Conservation (phyloP, 2,329 filamentous ascomycete genomes). For the Mollisiaceae sp. region DNA sequence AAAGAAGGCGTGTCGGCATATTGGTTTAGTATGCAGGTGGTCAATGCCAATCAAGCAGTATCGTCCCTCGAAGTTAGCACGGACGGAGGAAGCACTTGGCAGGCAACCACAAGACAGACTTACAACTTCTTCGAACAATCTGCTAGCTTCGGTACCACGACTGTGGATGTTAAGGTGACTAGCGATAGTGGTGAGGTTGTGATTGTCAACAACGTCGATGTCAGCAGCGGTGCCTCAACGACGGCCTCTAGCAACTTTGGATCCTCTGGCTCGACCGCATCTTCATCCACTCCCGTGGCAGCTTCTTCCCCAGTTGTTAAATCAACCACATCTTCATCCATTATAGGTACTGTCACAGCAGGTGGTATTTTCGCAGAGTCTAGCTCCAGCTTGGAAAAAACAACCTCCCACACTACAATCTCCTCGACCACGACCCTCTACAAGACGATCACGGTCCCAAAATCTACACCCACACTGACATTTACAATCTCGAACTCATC, state of each 20-base stretch:
- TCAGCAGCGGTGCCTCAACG: conserved; percentile 36
- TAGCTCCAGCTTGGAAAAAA: neutral
- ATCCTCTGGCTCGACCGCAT: conserved; percentile 5
- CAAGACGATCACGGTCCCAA: conserved; percentile 1
- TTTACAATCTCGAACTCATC: conserved; percentile 10
- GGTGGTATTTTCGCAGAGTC: conserved; percentile 11
- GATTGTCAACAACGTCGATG: conserved; percentile 55
- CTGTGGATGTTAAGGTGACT: conserved; percentile 61
- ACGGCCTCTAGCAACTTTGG: conserved; percentile 38
- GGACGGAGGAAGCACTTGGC: conserved; percentile 63
- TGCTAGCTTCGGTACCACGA: conserved; percentile 59
- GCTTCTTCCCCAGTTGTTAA: conserved; percentile 1
- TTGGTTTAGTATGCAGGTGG: conserved; percentile 68
- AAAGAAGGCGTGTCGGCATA: conserved; percentile 56
- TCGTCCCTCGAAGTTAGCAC: conserved; percentile 63
- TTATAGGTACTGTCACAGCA: neutral
- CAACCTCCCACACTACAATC: neutral
- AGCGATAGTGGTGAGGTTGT: conserved; percentile 56
- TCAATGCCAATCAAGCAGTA: conserved; percentile 64
- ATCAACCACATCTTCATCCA: neutral
- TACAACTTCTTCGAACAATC: conserved; percentile 69
- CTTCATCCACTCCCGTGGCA: neutral
- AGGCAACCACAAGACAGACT: conserved; percentile 55
- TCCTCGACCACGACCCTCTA: conserved; percentile 15
- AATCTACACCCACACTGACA: conserved; percentile 1